phyloP scores from a whole-genome alignment of 177 flowering plant genomes.

The Vitis hybrid region DNA sequence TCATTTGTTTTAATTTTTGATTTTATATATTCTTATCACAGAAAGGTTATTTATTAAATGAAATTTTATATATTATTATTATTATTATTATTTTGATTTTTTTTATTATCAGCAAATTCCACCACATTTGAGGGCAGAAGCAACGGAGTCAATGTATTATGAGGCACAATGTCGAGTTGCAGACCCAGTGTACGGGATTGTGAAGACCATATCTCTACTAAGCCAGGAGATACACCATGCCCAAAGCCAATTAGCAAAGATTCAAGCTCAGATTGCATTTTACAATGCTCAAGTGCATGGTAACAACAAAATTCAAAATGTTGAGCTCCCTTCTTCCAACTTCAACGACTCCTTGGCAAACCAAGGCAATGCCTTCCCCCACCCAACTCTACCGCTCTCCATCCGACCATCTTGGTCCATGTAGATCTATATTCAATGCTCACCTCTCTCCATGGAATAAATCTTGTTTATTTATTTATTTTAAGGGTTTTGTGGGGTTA shows the following conservation, averaged over 20 bases:
- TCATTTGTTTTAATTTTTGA: too few relatives aligned
- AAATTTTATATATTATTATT: too few relatives aligned
- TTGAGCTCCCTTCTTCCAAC: neutral
- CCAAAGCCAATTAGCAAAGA: constrained; percentile 25
- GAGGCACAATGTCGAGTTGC: constrained; percentile 39
- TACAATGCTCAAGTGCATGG: neutral
- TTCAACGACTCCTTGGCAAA: neutral
- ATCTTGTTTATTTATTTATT: too few relatives aligned
- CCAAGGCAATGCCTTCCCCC: neutral
- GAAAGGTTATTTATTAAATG: too few relatives aligned
- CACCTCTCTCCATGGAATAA: too few relatives aligned
- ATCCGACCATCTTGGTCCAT: too few relatives aligned
- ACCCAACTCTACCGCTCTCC: too few relatives aligned
- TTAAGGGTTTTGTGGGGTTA: too few relatives aligned
- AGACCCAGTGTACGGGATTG: constrained; percentile 47
- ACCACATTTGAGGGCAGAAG: constrained; percentile 24
- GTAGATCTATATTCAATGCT: too few relatives aligned
- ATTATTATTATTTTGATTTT: too few relatives aligned
- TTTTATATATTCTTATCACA: too few relatives aligned
- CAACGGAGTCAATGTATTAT: constrained; percentile 30
- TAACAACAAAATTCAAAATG: neutral
- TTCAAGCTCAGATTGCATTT: constrained; percentile 26
- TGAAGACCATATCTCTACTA: constrained; percentile 25
- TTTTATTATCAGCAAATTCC: constrained; percentile 19
- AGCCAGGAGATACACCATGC: constrained; percentile 26